phyloP scores from a whole-genome alignment of 192 early-diverging fungal genomes.

The Glomus cerebriforme region DNA sequence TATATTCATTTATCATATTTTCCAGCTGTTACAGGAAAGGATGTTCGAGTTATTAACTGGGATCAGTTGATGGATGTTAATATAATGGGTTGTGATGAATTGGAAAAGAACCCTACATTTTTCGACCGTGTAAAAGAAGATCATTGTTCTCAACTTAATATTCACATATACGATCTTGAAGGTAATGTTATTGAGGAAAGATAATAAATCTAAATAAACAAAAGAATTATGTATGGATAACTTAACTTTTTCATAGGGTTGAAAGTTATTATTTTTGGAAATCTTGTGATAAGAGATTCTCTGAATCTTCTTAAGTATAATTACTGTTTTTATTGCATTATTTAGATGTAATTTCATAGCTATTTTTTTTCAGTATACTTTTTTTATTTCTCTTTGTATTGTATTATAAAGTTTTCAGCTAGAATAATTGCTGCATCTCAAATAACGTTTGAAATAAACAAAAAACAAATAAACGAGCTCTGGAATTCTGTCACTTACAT shows the following conservation, averaged over 20 bases:
- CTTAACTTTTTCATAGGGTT: no score
- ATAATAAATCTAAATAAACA: neutral
- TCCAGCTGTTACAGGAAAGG: neutral
- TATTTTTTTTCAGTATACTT: neutral
- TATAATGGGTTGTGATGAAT: conserved; percentile 13
- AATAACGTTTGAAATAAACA: neutral
- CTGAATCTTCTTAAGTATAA: no score
- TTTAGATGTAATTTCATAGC: neutral
- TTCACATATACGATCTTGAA: conserved; percentile 13
- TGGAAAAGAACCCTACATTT: neutral
- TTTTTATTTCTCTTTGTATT: neutral
- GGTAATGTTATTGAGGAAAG: conserved; percentile 8
- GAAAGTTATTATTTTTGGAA: no score
- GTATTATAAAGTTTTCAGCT: neutral
- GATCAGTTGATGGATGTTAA: conserved; percentile 1
- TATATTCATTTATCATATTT: conserved; percentile 20
- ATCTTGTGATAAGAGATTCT: no score
- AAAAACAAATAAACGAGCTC: no score
- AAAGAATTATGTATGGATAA: no score
- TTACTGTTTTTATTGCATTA: neutral
- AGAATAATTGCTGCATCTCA: neutral
- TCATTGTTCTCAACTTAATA: conserved; percentile 4
- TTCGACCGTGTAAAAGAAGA: conserved; percentile 12
- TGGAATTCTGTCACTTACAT: no score
- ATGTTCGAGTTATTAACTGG: neutral